These are phyloP conservation scores for Lentinus polychrous DNA, from an alignment of 1,284 basidiomycete genomes.

Conservation along the genomic window DNA sequence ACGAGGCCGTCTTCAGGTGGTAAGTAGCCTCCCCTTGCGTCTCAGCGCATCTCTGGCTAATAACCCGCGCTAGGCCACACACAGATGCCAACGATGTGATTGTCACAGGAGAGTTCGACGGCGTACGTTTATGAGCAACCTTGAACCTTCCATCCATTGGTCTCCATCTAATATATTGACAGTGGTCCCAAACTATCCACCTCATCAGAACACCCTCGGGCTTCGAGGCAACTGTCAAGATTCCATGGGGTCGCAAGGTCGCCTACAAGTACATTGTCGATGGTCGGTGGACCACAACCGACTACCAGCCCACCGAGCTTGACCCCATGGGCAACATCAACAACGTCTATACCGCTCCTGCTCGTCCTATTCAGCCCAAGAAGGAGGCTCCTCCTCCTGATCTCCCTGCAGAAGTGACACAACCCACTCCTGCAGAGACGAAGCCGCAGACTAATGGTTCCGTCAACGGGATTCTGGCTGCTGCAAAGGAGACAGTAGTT, in stretches of 20 bases:
- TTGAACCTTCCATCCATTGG: not conserved
- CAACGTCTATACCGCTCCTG: slow-evolving; percentile 61
- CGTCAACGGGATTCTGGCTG: slow-evolving; percentile 14
- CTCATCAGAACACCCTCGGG: slow-evolving; percentile 46
- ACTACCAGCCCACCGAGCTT: slow-evolving; percentile 51
- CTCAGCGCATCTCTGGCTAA: too few relatives aligned
- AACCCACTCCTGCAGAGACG: slow-evolving; percentile 6
- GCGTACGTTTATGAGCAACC: slow-evolving; percentile 39
- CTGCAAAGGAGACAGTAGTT: slow-evolving; percentile 20
- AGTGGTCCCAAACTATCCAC: slow-evolving; percentile 63
- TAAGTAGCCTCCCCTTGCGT: slow-evolving; percentile 18
- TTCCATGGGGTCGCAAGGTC: slow-evolving; percentile 62
- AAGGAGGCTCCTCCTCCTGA: slow-evolving; percentile 9
- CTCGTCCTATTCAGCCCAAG: slow-evolving; percentile 32
- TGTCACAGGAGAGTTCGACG: slow-evolving; percentile 72
- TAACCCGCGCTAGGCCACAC: slow-evolving; percentile 42
- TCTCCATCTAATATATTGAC: slow-evolving; percentile 7
- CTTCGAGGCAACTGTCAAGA: slow-evolving; percentile 46
- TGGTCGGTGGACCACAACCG: slow-evolving; percentile 54
- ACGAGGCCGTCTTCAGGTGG: slow-evolving; percentile 41
- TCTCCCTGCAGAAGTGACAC: slow-evolving; percentile 6
- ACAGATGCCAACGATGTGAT: slow-evolving; percentile 51
- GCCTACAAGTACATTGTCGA: slow-evolving; percentile 78
- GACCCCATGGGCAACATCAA: slow-evolving; percentile 65
- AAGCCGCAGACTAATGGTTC: slow-evolving; percentile 9